Base-by-base conservation (phyloP, 2,329 filamentous ascomycete genomes). In the Cytospora schulzeri region DNA sequence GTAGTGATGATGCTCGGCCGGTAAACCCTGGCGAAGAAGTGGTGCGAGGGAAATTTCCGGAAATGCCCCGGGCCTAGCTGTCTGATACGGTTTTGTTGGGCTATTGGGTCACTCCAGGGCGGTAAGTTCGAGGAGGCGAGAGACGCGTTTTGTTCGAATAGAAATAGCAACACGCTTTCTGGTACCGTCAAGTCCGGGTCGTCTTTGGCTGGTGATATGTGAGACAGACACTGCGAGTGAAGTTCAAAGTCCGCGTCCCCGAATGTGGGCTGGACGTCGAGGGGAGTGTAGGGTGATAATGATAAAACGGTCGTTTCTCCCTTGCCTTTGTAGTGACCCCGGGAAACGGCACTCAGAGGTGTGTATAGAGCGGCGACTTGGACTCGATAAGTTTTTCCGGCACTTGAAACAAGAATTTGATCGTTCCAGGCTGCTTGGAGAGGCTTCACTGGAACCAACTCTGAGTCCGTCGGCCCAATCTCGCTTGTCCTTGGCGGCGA, bases 1-100 rank as follows among this genome's bases (percentile, higher is more conserved):
- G 80, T 73, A 53, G 76, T 76, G 52, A 81, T 76, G 54, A 80
- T 81, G 56, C 76, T 79, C 17, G 81, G 83, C 28, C 85, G 80
- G 68, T 83, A 86, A 6, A 86, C 77, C 14, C 83, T 78, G 28
- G 80, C 79, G 63, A 86, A 87, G 70, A 84, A 86, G 69, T 87
- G 84, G 64, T 87, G 85, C 14, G 81, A 77, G 2, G 85, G 85
- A 60, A 87, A 87, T 0, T 73, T 73, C 45, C 76, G 76, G 66
- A 85, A 86, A 51, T 74, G 72, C 3, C 74, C 73, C 0, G 85
- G 81, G 0, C 83, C 83, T 22, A 76, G 71, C 28, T 75, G 76
- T 55, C 76, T 76, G 57, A 84, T 72, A 12, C 67, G 66, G 64
- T 76, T 76, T 59, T 70, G 69, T 41, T 78, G 73, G 19, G 74